Conservation (phyloP, 371 early-diverging fungal species). For the Chytridium lagenaria region DNA sequence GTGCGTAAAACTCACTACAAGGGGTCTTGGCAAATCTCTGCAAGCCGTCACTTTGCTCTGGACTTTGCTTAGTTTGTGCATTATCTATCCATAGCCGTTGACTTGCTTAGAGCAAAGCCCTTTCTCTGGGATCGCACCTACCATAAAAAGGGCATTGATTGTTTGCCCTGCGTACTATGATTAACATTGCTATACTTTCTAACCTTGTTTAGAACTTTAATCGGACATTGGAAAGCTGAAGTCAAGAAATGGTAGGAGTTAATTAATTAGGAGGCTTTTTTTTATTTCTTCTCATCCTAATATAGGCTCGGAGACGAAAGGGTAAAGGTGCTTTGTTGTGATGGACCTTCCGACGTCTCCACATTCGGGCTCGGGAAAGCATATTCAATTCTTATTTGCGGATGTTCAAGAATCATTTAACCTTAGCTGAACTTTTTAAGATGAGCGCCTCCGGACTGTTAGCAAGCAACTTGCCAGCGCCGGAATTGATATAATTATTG, state of each 20-base stretch:
- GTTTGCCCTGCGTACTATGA: slow-evolving; percentile 63
- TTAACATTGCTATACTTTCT: background rate
- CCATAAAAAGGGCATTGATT: slow-evolving; percentile 53
- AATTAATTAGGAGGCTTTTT: background rate
- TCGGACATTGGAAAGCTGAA: slow-evolving; percentile 67
- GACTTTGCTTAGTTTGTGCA: slow-evolving; percentile 64
- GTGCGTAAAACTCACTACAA: background rate
- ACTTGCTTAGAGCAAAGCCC: slow-evolving; percentile 18
- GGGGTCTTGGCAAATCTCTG: slow-evolving; percentile 66
- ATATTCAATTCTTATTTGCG: slow-evolving; percentile 59
- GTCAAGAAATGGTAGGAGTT: slow-evolving; percentile 60
- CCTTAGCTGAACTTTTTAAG: slow-evolving; percentile 6
- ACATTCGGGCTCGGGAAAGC: slow-evolving; percentile 59
- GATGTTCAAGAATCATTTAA: slow-evolving; percentile 38
- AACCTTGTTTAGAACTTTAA: slow-evolving; percentile 43
- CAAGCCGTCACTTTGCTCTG: slow-evolving; percentile 69
- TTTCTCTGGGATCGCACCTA: background rate
- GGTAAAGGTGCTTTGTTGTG: slow-evolving; percentile 49
- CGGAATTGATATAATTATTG: slow-evolving; percentile 57
- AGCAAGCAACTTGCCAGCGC: slow-evolving; percentile 44
- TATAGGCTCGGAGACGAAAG: slow-evolving; percentile 59
- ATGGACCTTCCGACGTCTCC: slow-evolving; percentile 47
- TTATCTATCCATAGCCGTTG: too few species aligned
- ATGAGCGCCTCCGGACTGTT: slow-evolving; percentile 17
- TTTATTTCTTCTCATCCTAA: background rate